These are phyloP conservation scores for Paecilomyces niveus DNA, from an alignment of 2,329 filamentous ascomycete species.

Conservation along the genomic window DNA sequence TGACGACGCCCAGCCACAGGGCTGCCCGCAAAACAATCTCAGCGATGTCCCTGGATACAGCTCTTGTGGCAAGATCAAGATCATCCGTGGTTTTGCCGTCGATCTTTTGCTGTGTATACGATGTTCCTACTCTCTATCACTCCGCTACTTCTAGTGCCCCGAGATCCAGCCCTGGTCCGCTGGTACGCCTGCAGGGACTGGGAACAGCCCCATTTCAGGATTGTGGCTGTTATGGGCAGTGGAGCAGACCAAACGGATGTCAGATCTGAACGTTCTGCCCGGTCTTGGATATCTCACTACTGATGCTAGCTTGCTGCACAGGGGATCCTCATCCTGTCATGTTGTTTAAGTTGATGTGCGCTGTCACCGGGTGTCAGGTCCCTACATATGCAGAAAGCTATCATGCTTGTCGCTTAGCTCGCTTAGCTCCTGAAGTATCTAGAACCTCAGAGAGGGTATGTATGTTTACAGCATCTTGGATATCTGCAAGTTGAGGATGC, in stretches of 20 bases:
- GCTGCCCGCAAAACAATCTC: not conserved
- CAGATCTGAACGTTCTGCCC: not conserved
- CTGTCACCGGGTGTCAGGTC: not conserved
- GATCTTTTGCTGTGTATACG: not conserved
- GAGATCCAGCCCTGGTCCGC: not conserved
- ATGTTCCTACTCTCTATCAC: not conserved
- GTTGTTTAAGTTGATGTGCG: not conserved
- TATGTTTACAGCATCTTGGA: not conserved
- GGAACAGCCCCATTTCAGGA: conserved; percentile 1
- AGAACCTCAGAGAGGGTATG: not conserved
- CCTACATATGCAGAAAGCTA: not conserved
- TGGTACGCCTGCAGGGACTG: not conserved
- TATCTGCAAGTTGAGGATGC: not conserved
- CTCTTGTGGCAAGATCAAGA: not conserved
- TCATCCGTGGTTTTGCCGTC: not conserved
- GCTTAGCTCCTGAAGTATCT: not conserved
- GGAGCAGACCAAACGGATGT: not conserved
- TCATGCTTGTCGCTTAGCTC: not conserved
- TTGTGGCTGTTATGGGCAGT: not conserved
- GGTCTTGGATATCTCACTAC: not conserved
- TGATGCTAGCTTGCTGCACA: not conserved
- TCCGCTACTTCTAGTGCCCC: not conserved
- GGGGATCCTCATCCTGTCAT: not conserved
- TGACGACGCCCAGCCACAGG: not conserved
- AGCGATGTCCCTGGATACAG: not conserved